phyloP scores from a whole-genome alignment of 23 red algal species.

The Gracilaria vermiculophylla region DNA sequence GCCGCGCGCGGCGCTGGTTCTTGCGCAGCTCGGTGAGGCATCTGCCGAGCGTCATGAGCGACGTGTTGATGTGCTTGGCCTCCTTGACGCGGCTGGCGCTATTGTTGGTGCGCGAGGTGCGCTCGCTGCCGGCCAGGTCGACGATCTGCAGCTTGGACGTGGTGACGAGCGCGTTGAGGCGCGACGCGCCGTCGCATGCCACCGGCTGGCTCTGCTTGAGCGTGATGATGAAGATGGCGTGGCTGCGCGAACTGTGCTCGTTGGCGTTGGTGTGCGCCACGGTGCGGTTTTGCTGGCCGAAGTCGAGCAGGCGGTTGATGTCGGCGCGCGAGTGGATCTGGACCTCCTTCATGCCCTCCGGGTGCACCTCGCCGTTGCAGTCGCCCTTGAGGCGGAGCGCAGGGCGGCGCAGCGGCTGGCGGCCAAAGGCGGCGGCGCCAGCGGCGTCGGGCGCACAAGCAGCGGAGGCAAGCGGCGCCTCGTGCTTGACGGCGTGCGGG shows the following conservation, averaged over 20 bases:
- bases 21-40: slow-evolving; percentile 61
- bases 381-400: slow-evolving; percentile 43
- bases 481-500: background rate
- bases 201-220: slow-evolving; percentile 19
- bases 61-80: slow-evolving; percentile 74
- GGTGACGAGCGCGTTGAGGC: background rate
- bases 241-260: slow-evolving; percentile 77
- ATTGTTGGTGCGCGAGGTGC: slow-evolving; percentile 30
- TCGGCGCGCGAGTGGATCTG: slow-evolving; percentile 36
- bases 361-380: slow-evolving; percentile 17
- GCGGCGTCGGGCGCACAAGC: background rate
- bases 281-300: slow-evolving; percentile 64
- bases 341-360: slow-evolving; percentile 37
- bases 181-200: background rate
- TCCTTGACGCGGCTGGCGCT: slow-evolving; percentile 29
- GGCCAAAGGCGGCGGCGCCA: background rate
- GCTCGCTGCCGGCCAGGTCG: slow-evolving; percentile 80
- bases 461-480: background rate
- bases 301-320: slow-evolving; percentile 57
- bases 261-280: slow-evolving; percentile 78
- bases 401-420: background rate
- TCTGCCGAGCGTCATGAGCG: slow-evolving; percentile 65
- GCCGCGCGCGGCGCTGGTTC: slow-evolving; percentile 44
- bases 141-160: slow-evolving; percentile 66
- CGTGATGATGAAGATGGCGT: slow-evolving; percentile 83